phyloP scores from a whole-genome alignment of 2,329 filamentous ascomycete species.

The Colletotrichum shisoi region DNA sequence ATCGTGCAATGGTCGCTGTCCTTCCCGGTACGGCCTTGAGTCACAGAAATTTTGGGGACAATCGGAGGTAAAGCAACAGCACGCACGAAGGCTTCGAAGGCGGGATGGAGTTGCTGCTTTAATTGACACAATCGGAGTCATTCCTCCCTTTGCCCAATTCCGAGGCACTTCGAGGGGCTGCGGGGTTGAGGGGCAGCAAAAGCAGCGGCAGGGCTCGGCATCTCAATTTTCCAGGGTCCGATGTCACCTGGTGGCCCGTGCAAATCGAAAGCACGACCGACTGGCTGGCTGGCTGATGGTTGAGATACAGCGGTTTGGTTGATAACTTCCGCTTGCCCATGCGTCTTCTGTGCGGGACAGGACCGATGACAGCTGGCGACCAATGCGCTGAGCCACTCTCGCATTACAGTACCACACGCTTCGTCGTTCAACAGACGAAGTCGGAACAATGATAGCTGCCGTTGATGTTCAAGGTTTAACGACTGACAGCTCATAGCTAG shows the following conservation, averaged over 20 bases:
- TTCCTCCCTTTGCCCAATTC: not conserved
- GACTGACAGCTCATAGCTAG: constrained; percentile 2
- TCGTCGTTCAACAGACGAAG: constrained; percentile 2
- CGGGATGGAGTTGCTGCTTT: constrained; percentile 37
- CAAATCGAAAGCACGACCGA: constrained; percentile 8
- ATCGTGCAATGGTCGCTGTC: constrained; percentile 29
- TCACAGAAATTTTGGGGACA: constrained; percentile 53
- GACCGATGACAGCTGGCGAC: constrained; percentile 26
- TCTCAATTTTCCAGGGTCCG: constrained; percentile 39
- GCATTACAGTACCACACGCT: constrained; percentile 15
- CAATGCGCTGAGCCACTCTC: constrained; percentile 15
- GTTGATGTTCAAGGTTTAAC: constrained; percentile 1
- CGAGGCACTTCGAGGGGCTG: constrained; percentile 1
- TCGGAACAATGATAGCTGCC: not conserved
- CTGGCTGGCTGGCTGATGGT: not conserved
- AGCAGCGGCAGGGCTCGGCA: constrained; percentile 34
- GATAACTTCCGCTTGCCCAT: not conserved
- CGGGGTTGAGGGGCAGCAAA: constrained; percentile 38
- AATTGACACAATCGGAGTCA: constrained; percentile 10
- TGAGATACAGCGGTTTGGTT: not conserved
- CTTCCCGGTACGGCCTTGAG: constrained; percentile 44
- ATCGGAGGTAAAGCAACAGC: constrained; percentile 34
- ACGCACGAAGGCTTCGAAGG: constrained; percentile 28
- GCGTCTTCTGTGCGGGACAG: not conserved
- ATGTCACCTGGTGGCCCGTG: constrained; percentile 24